Base-by-base conservation (phyloP, 2,329 filamentous ascomycete genomes). In the Diaporthe sp. region DNA sequence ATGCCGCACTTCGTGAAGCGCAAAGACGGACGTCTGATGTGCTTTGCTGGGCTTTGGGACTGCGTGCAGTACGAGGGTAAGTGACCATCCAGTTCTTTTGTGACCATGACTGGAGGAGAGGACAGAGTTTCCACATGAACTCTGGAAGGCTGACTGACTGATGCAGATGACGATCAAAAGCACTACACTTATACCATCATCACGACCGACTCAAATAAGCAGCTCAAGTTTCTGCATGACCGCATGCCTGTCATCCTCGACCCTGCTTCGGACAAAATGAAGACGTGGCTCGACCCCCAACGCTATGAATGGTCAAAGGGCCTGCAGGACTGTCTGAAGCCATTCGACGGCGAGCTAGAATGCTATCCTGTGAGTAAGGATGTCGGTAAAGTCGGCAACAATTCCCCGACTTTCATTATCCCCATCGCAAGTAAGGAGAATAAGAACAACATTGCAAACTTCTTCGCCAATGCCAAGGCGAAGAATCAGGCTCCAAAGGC, bases 211-310 rank as follows among this genome's bases (percentile, higher is more conserved):
- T 94, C 95, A 10, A 98, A 96, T 80, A 88, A 92, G 77, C 94
- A 96, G 82, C 88, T 98, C 67, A 92, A 88, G 39, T 98, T 98
- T 79, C 87, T 99, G 25, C 97, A 99, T 82, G 94, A 98, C 81
- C 92, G 97, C 22, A 99, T 99, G 97, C 97, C 97, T 0, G 96
- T 98, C 8, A 94, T 98, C 42, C 83, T 99, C 0, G 92, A 98
- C 8, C 92, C 94, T 6, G 92, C 92, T 5, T 95, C 93, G 0
- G 89, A 94, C 1, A 89, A 88, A 15, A 87, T 98, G 81, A 89
- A 86, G 72, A 91, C 83, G 6, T 98, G 95, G 95, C 88, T 98
- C 25, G 94, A 98, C 81, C 95, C 95, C 0, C 85, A 82, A 2
- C 89, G 90, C 25, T 86, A 88, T 31, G 91, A 92, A 75, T 98